phyloP scores from a whole-genome alignment of 345 rosid genomes.

The Kernera saxatilis region DNA sequence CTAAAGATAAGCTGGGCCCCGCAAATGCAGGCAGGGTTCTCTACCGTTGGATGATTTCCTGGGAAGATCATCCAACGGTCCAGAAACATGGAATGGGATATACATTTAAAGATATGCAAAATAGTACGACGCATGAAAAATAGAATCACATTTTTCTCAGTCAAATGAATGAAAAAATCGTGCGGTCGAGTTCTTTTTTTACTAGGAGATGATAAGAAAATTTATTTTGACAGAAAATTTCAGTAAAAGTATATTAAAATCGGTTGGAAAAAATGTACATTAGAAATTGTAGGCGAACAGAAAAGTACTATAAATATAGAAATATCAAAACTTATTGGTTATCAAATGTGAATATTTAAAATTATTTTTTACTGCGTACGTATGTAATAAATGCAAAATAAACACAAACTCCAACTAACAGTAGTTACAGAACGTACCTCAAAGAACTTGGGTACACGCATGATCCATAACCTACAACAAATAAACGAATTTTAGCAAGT shows the following conservation, averaged over 20 bases:
- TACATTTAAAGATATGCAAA: constrained; percentile 17
- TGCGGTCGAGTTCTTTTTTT: neutral
- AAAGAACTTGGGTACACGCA: constrained; percentile 66
- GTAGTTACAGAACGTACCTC: too few relatives aligned
- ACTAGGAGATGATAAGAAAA: neutral
- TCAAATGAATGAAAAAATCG: constrained; percentile 6
- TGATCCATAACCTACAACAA: constrained; percentile 68
- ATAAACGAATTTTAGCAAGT: neutral
- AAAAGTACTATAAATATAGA: neutral
- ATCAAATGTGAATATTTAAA: neutral
- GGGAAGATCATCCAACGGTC: constrained; percentile 8
- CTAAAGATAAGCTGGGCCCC: constrained; percentile 1
- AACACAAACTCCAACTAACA: too few relatives aligned
- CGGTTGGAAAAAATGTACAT: neutral
- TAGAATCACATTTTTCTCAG: neutral
- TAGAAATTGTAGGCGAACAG: neutral
- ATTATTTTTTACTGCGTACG: neutral
- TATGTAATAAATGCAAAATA: neutral
- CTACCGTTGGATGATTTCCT: neutral
- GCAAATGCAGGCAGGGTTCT: neutral
- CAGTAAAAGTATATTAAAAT: neutral
- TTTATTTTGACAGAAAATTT: neutral
- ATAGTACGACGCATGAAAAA: neutral
- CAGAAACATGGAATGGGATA: neutral
- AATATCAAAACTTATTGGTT: neutral